These are phyloP conservation scores for Sclerotinia trifoliorum DNA, from an alignment of 2,329 filamentous ascomycete species.

Conservation along the genomic window DNA sequence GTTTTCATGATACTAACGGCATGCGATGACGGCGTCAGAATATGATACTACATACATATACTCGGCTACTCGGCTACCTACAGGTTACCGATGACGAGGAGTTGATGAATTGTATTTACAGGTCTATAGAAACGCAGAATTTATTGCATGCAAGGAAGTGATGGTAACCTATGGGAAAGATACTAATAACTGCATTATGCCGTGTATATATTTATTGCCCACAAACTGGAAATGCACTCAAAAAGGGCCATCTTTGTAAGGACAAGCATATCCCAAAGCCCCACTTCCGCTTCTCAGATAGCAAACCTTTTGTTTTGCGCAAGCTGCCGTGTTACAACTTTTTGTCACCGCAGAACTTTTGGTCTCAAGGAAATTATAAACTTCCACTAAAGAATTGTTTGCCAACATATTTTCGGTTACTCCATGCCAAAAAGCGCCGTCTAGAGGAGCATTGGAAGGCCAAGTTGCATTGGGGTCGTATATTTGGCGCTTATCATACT, in stretches of 20 bases:
- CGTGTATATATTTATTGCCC: not conserved
- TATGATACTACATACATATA: not conserved
- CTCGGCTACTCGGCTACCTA: not conserved
- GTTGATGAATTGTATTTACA: not conserved
- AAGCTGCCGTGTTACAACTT: conserved; percentile 29
- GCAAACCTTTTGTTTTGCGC: conserved; percentile 36
- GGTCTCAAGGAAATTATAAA: conserved; percentile 35
- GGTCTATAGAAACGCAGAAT: not conserved
- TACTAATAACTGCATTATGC: not conserved
- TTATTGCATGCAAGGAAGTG: not conserved
- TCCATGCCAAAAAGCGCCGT: conserved; percentile 38
- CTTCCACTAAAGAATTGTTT: conserved; percentile 32
- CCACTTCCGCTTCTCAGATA: conserved; percentile 37
- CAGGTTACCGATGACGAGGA: not conserved
- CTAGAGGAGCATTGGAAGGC: conserved; percentile 34
- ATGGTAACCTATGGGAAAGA: not conserved
- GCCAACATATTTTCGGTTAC: conserved; percentile 36
- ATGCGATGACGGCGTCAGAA: not conserved
- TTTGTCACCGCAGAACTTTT: conserved; percentile 31
- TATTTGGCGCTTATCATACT: conserved; percentile 34
- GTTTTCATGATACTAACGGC: not conserved
- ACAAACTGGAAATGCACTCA: not conserved
- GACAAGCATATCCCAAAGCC: conserved; percentile 29
- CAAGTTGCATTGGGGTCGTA: conserved; percentile 32
- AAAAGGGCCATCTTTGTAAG: not conserved